phyloP scores from a whole-genome alignment of 2,329 filamentous ascomycete species.

The Diaporthe sp. region DNA sequence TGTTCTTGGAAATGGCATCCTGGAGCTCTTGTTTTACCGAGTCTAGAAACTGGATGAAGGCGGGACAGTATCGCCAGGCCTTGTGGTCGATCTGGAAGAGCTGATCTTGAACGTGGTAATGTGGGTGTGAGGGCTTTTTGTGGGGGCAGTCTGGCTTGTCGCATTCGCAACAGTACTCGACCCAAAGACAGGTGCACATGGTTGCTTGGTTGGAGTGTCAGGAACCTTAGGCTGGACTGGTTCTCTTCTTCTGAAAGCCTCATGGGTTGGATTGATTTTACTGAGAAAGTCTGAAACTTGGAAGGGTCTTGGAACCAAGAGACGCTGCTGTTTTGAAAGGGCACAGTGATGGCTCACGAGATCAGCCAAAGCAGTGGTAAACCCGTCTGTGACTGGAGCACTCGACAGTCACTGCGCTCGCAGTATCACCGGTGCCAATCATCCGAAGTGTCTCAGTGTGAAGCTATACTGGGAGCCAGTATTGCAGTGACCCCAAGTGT shows the following conservation, averaged over 20 bases:
- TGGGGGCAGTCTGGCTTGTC: constrained; percentile 12
- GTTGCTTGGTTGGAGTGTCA: not conserved
- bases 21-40: not conserved
- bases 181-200: constrained; percentile 37
- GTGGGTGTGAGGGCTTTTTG: not conserved
- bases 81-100: constrained; percentile 29
- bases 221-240: not conserved
- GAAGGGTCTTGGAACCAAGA: not conserved
- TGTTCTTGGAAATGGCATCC: not conserved
- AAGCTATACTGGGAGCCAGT: not conserved
- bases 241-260: not conserved
- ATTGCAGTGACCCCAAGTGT: not conserved
- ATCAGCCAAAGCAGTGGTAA: not conserved
- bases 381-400: not conserved
- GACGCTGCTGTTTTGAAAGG: not conserved
- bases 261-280: no score
- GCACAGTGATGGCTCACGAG: not conserved
- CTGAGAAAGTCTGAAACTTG: not conserved
- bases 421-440: not conserved
- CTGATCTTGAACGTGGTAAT: not conserved
- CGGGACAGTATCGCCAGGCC: constrained; percentile 30
- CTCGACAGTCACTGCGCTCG: not conserved
- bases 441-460: not conserved
- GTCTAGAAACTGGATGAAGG: not conserved
- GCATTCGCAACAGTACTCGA: constrained; percentile 29